A percentile compares a stretch with the other conserved stretches of the same genome.
Evolutionary conservation across 169 alveolate genomes (phyloP).

Genomic region (Plasmodium knowlesi): DNA sequence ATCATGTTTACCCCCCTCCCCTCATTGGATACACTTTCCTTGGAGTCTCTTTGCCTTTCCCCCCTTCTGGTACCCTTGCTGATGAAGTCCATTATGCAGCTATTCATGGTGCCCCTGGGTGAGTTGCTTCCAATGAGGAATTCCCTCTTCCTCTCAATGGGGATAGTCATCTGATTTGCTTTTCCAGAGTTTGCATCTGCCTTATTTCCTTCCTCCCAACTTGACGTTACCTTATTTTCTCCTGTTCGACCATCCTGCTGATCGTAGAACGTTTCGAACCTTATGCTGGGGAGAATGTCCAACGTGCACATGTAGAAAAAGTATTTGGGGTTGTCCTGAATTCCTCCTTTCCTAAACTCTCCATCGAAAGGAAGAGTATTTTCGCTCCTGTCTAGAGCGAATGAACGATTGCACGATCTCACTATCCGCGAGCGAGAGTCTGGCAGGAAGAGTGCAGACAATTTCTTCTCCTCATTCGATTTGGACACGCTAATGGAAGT

Average conservation of each 20-base stretch:
- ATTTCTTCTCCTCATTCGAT: background rate
- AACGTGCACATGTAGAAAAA: slow-evolving; percentile 70
- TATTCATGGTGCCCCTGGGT: background rate
- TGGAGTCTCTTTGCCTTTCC: background rate
- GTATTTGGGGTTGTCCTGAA: slow-evolving; percentile 6
- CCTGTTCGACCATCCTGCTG: background rate
- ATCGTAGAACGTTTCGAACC: slow-evolving; percentile 56
- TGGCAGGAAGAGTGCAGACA: background rate
- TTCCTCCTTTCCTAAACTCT: background rate
- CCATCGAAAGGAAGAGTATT: background rate
- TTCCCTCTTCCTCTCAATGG: background rate
- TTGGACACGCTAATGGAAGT: background rate
- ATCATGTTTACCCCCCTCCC: background rate
- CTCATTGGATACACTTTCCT: background rate
- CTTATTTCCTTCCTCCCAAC: background rate
- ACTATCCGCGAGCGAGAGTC: background rate
- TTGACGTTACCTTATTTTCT: background rate
- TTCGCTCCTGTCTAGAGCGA: background rate
- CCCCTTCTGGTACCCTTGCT: background rate
- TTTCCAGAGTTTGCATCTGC: background rate
- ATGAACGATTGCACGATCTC: background rate
- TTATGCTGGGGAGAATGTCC: slow-evolving; percentile 51
- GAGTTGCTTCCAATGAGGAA: background rate
- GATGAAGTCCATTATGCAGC: background rate
- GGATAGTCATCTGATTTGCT: background rate